Evolutionary conservation across 2,329 filamentous ascomycete genomes (phyloP).

Genomic region (Bertia moriformis): DNA sequence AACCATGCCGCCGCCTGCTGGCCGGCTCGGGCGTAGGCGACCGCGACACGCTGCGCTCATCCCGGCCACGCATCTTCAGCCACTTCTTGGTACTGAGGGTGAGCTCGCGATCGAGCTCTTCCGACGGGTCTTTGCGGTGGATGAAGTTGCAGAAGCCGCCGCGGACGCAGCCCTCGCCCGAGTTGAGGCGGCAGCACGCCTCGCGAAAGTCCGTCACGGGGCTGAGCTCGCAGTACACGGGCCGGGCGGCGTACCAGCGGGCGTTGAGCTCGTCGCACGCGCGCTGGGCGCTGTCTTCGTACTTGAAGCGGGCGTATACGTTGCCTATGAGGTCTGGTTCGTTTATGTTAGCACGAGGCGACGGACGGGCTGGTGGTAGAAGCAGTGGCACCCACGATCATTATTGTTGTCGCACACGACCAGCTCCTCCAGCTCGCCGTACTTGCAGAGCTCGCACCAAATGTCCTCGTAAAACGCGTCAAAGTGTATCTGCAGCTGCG

Average conservation of each 20-base stretch:
- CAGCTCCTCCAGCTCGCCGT: constrained; percentile 91
- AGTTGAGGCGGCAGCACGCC: constrained; percentile 89
- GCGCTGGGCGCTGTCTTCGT: constrained; percentile 86
- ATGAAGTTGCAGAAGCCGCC: constrained; percentile 99
- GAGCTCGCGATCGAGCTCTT: constrained; percentile 79
- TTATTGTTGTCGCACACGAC: constrained; percentile 99
- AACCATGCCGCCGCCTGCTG: constrained; percentile 48
- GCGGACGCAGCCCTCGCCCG: constrained; percentile 84
- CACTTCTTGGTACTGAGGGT: constrained; percentile 90
- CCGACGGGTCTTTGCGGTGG: constrained; percentile 82
- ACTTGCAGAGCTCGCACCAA: constrained; percentile 99
- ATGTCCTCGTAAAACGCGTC: constrained; percentile 99
- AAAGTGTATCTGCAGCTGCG: constrained; percentile 96
- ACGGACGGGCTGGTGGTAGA: constrained; percentile 1
- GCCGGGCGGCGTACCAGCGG: constrained; percentile 90
- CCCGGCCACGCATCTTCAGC: constrained; percentile 70
- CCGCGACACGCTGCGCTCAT: constrained; percentile 66
- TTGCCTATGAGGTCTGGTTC: constrained; percentile 79
- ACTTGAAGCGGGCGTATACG: constrained; percentile 98
- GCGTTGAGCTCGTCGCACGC: constrained; percentile 90
- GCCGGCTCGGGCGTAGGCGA: constrained; percentile 79
- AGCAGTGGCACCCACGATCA: constrained; percentile 60
- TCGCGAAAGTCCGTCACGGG: constrained; percentile 97
- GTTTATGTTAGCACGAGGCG: constrained; percentile 11
- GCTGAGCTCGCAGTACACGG: constrained; percentile 94